Base-by-base conservation (phyloP, 352 stramenopile species). In the Phytophthora ohioensis region DNA sequence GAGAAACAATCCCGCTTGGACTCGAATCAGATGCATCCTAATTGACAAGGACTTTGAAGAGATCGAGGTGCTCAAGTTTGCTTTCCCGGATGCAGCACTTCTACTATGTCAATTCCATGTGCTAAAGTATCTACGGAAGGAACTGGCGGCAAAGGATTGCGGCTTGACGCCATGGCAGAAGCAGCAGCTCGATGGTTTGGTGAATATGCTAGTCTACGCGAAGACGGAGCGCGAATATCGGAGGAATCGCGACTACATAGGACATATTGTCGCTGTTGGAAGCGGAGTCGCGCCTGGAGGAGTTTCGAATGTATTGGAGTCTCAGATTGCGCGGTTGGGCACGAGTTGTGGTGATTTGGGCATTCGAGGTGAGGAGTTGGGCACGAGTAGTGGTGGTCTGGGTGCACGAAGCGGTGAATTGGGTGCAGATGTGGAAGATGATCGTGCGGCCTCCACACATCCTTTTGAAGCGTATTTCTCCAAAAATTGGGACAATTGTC, bases 1-100 rank as follows among this genome's bases (percentile, higher is more conserved):
- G 35, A 45, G 43, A 3, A 48, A 63, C 54, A 73, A 80, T 30
- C 61, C 67, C 0, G 39, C 15, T 0, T 81, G 60, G 60, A 51
- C 4, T 0, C 52, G 68, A 4, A 49, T 81, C 2, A 17, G 66
- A 17, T 67, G 43, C 27, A 66, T 78, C 3, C 9, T 79, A 10
- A 69, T 76, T 11, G 64, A 78, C 38, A 75, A 81, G 43, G 69
- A 76, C 27, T 80, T 82, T 54, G 69, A 42, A 0, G 67, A 79
- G 51, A 67, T 67, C 8, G 32, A 5, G 0, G 57, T 59, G 17
- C 39, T 76, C 7, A 64, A 64, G 15, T 11, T 15, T 4, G 27
- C 12, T 1, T 70, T 82, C 41, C 67, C 62, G 0, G 17, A 57
- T 8, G 67, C 42, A 2, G 47, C 31, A 0, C 21, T 80, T 3